These are phyloP conservation scores for Aureobasidium sp. DNA, from an alignment of 2,329 filamentous ascomycete genomes.

Conservation along the genomic window DNA sequence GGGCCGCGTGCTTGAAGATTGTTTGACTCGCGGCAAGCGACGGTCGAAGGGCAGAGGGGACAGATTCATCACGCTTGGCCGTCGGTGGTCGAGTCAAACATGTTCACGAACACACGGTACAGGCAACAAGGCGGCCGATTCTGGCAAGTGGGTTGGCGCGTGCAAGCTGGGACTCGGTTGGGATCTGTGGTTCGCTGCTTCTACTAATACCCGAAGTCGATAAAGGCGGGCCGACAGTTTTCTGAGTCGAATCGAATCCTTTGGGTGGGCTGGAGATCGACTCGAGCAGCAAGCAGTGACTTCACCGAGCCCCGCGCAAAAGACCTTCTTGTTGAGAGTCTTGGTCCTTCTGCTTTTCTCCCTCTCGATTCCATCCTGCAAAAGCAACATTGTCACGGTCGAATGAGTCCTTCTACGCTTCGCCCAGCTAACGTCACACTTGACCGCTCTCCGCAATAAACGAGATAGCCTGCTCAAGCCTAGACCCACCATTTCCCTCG, in stretches of 20 bases:
- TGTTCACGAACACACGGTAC: neutral
- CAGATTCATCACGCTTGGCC: no score
- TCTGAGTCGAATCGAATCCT: neutral
- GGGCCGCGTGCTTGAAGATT: neutral
- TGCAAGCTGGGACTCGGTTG: neutral
- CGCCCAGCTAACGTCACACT: conserved; percentile 1
- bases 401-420: neutral
- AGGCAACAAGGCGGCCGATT: neutral
- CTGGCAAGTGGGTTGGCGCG: neutral
- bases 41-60: no score
- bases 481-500: conserved; percentile 1
- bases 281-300: conserved; percentile 8
- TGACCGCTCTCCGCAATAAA: conserved; percentile 3
- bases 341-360: neutral
- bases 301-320: conserved; percentile 11
- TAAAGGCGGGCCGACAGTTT: conserved; percentile 2
- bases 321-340: conserved; percentile 12
- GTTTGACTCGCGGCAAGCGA: neutral
- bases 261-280: conserved; percentile 1
- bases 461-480: neutral
- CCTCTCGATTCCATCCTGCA: neutral
- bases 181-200: neutral
- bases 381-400: neutral
- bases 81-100: neutral
- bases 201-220: neutral